Conservation (phyloP, 2,329 filamentous ascomycete genomes). For the Fusarium abutilonis region DNA sequence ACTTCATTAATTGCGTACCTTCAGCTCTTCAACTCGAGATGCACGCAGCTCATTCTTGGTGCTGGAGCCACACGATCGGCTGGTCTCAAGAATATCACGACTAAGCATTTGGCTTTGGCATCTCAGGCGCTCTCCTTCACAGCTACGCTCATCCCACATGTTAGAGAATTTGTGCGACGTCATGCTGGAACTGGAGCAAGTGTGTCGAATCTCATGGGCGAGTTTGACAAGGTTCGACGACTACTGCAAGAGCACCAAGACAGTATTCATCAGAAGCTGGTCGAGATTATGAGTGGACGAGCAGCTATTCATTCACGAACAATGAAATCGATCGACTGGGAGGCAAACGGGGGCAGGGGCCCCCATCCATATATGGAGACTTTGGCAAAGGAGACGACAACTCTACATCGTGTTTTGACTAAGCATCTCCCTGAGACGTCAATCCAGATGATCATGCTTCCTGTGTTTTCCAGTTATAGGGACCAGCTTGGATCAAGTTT, state of each 20-base stretch:
- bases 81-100: conserved; percentile 94
- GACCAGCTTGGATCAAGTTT: conserved; percentile 81
- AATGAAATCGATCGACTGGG: conserved; percentile 81
- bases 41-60: conserved; percentile 94
- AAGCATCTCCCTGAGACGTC: conserved; percentile 82
- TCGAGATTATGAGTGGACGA: conserved; percentile 88
- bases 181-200: conserved; percentile 67
- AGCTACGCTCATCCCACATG: conserved; percentile 85
- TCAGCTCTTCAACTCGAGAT: conserved; percentile 93
- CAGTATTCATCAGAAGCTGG: conserved; percentile 90
- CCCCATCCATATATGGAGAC: conserved; percentile 85
- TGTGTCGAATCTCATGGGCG: conserved; percentile 72
- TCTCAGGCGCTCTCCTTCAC: conserved; percentile 90
- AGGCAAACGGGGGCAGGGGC: conserved; percentile 55
- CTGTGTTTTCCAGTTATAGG: conserved; percentile 84
- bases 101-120: conserved; percentile 91
- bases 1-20: conserved; percentile 84
- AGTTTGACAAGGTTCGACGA: conserved; percentile 88
- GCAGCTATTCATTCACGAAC: conserved; percentile 77
- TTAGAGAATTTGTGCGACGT: conserved; percentile 89
- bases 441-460: conserved; percentile 83
- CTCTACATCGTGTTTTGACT: conserved; percentile 82
- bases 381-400: conserved; percentile 84
- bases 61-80: conserved; percentile 90
- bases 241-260: conserved; percentile 89